Evolutionary conservation across 2,329 filamentous ascomycete species (phyloP), one percentile per base, ranked within the genome.

Genomic region (Calonectria naviculata): DNA sequence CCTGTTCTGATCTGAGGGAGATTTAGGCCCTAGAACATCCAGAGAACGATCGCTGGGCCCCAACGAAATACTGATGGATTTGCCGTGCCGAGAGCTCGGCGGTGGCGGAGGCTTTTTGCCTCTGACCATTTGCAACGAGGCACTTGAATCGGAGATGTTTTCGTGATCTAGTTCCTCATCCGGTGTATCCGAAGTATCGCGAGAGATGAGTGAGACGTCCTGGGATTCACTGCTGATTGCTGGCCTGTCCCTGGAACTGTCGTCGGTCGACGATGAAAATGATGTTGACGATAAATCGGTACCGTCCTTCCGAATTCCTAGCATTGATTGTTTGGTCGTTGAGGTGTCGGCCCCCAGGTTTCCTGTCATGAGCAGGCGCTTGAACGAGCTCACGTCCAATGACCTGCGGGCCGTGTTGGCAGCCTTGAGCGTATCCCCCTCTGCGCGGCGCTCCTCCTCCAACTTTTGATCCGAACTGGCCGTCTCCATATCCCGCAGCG

Each of bases 361-460:
- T 24, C 94, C 94, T 0, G 93, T 97, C 84, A 97, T 86, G 58
- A 97, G 87, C 71, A 97, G 83, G 70, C 92, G 89, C 78, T 92
- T 92, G 83, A 97, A 97, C 9, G 93, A 91, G 79, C 94, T 91
- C 1, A 96, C 94, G 79, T 97, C 93, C 73, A 96, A 83, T 0
- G 90, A 87, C 21, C 81, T 84, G 74, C 84, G 87, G 21, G 74
- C 75, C 2, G 79, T 74, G 47, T 81, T 79, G 34, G 78, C 78
- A 38, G 79, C 81, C 71, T 80, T 83, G 60, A 83, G 78, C 12
- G 72, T 79, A 68, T 71, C 79, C 15, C 71, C 82, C 77, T 75
- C 82, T 66, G 75, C 81, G 77, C 73, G 76, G 36, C 76, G 73
- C 73, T 82, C 79, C 46, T 75, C 70, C 63, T 79, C 76, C 26